phyloP scores from a whole-genome alignment of 768 basidiomycete genomes.

The Jaapia argillacea region DNA sequence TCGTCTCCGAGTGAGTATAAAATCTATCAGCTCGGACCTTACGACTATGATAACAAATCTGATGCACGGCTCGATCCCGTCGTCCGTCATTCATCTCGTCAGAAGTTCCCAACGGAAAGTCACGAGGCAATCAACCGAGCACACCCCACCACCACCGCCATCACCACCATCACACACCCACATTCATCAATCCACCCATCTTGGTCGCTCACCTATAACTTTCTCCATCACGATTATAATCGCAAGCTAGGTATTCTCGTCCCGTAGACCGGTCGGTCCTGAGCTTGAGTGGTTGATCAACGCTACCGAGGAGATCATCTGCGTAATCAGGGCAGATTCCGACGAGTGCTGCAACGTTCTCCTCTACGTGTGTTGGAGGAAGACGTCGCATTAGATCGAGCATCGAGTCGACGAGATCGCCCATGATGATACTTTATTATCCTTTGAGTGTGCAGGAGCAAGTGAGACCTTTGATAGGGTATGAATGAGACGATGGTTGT shows the following conservation, averaged over 20 bases:
- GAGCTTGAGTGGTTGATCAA: conserved; percentile 88
- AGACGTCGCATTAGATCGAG: conserved; percentile 92
- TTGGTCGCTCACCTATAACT: conserved; percentile 63
- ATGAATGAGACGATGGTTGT: too few relatives aligned
- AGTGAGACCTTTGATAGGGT: too few relatives aligned
- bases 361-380: conserved; percentile 83
- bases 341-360: conserved; percentile 78
- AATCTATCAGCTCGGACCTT: too few relatives aligned
- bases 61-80: too few relatives aligned
- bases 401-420: conserved; percentile 82
- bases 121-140: too few relatives aligned
- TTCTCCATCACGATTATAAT: conserved; percentile 89
- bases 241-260: conserved; percentile 86
- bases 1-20: background rate
- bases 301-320: conserved; percentile 89
- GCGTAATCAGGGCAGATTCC: conserved; percentile 85
- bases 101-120: too few relatives aligned
- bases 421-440: too few relatives aligned
- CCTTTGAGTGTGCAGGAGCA: too few relatives aligned
- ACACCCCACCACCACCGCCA: too few relatives aligned
- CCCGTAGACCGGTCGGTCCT: conserved; percentile 73
- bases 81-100: too few relatives aligned
- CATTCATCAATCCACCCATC: background rate
- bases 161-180: too few relatives aligned
- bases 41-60: too few relatives aligned